Evolutionary conservation across 2,329 filamentous ascomycete genomes (phyloP).

Genomic region (Xylariaceae sp.): DNA sequence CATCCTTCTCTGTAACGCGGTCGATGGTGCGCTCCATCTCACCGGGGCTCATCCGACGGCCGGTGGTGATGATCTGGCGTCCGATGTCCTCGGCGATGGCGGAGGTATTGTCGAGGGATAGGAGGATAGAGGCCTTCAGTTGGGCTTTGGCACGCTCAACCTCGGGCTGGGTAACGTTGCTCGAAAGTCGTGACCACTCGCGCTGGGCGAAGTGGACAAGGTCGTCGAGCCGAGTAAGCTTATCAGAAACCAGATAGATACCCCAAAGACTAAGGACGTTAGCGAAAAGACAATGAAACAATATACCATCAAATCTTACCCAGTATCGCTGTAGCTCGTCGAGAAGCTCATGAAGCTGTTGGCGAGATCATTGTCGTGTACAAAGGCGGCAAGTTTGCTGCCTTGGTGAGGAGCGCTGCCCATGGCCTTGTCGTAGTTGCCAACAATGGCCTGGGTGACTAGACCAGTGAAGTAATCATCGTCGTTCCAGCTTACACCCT

Average conservation of each 20-base stretch:
- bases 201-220: slow-evolving; percentile 97
- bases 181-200: slow-evolving; percentile 95
- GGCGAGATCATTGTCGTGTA: slow-evolving; percentile 93
- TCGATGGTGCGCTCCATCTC: slow-evolving; percentile 95
- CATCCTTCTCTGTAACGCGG: slow-evolving; percentile 90
- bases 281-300: slow-evolving; percentile 14
- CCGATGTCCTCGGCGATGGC: slow-evolving; percentile 98
- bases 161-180: slow-evolving; percentile 86
- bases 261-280: slow-evolving; percentile 82
- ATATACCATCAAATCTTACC: slow-evolving; percentile 63
- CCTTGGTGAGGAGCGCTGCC: slow-evolving; percentile 96
- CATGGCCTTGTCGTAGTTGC: slow-evolving; percentile 99
- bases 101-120: slow-evolving; percentile 96
- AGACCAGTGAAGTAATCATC: slow-evolving; percentile 99
- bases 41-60: slow-evolving; percentile 85
- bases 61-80: slow-evolving; percentile 97
- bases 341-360: slow-evolving; percentile 99
- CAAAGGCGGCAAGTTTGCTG: slow-evolving; percentile 94
- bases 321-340: slow-evolving; percentile 98
- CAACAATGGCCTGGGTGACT: slow-evolving; percentile 97
- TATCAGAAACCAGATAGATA: slow-evolving; percentile 96
- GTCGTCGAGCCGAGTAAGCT: slow-evolving; percentile 86
- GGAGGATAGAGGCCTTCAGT: slow-evolving; percentile 96
- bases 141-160: slow-evolving; percentile 98
- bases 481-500: slow-evolving; percentile 99